Conservation (phyloP, 23 red algal genomes). For the Agarophyton chilense region DNA sequence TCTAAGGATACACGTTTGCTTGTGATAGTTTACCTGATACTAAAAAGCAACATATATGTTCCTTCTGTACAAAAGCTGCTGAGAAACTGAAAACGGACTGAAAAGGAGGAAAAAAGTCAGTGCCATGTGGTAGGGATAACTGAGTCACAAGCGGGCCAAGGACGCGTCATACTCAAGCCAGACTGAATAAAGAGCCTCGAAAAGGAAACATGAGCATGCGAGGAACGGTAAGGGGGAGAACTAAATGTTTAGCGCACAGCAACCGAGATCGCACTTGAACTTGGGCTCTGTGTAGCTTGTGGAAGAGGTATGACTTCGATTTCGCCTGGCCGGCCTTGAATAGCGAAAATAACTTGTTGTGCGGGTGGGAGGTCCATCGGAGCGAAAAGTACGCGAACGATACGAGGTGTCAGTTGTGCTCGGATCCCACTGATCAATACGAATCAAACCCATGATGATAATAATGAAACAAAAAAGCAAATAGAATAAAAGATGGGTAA, state of each 20-base stretch:
- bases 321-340: neutral
- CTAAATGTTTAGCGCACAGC: slow-evolving; percentile 25
- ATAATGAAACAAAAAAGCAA: slow-evolving; percentile 19
- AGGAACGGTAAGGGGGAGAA: neutral
- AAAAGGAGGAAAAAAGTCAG: neutral
- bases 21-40: neutral
- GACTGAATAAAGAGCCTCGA: neutral
- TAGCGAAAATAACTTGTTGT: slow-evolving; percentile 34
- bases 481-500: slow-evolving; percentile 26
- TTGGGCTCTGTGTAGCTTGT: slow-evolving; percentile 32
- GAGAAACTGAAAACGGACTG: neutral
- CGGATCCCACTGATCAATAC: slow-evolving; percentile 6
- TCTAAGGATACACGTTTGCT: no score
- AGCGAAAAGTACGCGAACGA: neutral
- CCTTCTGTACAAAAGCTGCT: neutral
- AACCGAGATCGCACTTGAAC: slow-evolving; percentile 14
- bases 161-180: neutral
- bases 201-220: neutral
- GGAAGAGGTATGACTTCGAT: neutral
- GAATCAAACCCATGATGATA: slow-evolving; percentile 11
- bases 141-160: neutral
- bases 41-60: neutral
- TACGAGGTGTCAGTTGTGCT: slow-evolving; percentile 10
- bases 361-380: slow-evolving; percentile 15
- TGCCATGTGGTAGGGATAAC: neutral